Conservation (phyloP, 148 eudicot species). For the Rhododendron ovatum region DNA sequence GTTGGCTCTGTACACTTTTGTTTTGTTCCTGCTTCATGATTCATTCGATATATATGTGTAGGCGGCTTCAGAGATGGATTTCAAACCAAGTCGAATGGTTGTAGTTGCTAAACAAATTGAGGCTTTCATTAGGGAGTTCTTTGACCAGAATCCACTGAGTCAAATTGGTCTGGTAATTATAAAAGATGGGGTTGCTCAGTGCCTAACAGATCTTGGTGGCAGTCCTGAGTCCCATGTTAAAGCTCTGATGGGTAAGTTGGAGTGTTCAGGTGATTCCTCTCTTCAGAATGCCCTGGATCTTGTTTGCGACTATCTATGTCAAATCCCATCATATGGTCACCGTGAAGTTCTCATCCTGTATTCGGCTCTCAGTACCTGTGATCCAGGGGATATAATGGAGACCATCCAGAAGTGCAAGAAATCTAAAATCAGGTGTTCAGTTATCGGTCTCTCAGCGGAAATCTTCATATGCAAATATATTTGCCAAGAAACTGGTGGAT, state of each 20-base stretch:
- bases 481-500: conserved; percentile 91
- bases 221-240: conserved; percentile 93
- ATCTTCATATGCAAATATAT: conserved; percentile 82
- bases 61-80: conserved; percentile 93
- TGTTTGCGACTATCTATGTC: conserved; percentile 61
- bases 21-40: conserved; percentile 2
- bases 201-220: conserved; percentile 91
- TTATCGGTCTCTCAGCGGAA: conserved; percentile 90
- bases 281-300: conserved; percentile 91
- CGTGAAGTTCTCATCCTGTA: conserved; percentile 82
- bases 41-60: conserved; percentile 18
- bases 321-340: conserved; percentile 89
- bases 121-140: conserved; percentile 88
- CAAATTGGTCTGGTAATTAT: conserved; percentile 73
- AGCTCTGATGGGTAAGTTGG: conserved; percentile 82
- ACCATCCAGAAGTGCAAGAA: conserved; percentile 83
- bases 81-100: conserved; percentile 81
- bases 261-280: conserved; percentile 91
- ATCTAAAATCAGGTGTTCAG: conserved; percentile 86
- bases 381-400: conserved; percentile 93
- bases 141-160: conserved; percentile 94
- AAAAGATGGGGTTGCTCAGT: conserved; percentile 85
- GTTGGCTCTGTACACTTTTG: not conserved
- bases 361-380: conserved; percentile 92
- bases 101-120: conserved; percentile 79